A percentile compares a stretch with the other conserved stretches of the same genome.
Conservation (phyloP, 768 basidiomycete species). For the Leucosporidium scottii region DNA sequence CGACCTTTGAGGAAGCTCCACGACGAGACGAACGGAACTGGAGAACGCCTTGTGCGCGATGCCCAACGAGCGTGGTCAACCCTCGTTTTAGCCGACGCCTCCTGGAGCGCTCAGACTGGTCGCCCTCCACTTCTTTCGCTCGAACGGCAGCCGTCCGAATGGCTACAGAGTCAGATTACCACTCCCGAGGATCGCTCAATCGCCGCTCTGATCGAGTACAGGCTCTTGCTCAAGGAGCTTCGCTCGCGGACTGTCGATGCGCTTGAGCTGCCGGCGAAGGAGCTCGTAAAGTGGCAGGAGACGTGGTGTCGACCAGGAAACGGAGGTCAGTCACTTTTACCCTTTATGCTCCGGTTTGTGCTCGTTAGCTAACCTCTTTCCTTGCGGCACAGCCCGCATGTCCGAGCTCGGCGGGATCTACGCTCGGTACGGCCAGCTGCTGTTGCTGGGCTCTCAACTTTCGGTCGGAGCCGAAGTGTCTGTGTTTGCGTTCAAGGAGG, state of each 20-base stretch:
- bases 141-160: neutral
- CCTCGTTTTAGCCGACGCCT: neutral
- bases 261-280: neutral
- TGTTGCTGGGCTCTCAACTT: neutral
- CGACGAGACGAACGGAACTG: neutral
- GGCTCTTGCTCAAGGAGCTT: neutral
- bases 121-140: neutral
- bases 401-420: neutral
- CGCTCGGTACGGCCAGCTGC: neutral
- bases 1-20: neutral
- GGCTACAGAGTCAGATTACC: neutral
- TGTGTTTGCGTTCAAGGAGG: neutral
- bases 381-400: neutral
- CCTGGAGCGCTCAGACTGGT: neutral
- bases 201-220: neutral
- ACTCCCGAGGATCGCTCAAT: neutral
- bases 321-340: neutral
- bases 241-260: neutral
- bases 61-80: neutral
- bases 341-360: neutral
- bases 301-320: neutral
- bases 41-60: neutral
- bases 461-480: neutral
- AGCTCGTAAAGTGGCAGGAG: neutral
- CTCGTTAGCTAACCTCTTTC: no score